Percentiles rank a stretch among this genome's conserved stretches.
Evolutionary conservation across 2,329 filamentous ascomycete species (phyloP).

Genomic region (Albophoma yamanashiensis): DNA sequence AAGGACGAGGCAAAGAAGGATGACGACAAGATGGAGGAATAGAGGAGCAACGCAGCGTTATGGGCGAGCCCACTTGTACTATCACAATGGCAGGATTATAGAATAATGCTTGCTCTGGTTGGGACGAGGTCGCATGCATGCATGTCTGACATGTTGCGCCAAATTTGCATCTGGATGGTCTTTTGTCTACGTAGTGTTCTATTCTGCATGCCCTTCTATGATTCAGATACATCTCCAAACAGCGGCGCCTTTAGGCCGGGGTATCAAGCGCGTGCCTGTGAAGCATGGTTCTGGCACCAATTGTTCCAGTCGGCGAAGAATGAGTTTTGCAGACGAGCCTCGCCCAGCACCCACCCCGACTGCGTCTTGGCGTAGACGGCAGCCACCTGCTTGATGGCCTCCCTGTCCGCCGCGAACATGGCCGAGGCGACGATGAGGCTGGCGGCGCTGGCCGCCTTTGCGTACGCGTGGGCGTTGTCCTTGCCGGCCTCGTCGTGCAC

Average conservation of each 20-base stretch:
- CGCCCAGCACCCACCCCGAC: slow-evolving; percentile 43
- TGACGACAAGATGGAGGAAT: slow-evolving; percentile 86
- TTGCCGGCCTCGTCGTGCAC: slow-evolving; percentile 59
- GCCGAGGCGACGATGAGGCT: slow-evolving; percentile 57
- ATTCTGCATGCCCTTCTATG: slow-evolving; percentile 2
- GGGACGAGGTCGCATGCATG: background rate
- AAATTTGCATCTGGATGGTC: background rate
- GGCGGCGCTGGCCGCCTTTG: slow-evolving; percentile 62
- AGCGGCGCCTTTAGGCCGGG: background rate
- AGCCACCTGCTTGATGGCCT: slow-evolving; percentile 42
- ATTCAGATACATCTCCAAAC: background rate
- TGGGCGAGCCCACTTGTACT: slow-evolving; percentile 19
- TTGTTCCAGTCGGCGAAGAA: slow-evolving; percentile 68
- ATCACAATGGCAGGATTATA: slow-evolving; percentile 24
- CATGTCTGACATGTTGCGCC: background rate
- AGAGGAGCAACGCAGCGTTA: slow-evolving; percentile 20
- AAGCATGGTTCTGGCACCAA: slow-evolving; percentile 50
- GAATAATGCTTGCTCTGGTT: slow-evolving; percentile 20
- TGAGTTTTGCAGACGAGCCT: slow-evolving; percentile 48
- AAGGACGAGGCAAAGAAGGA: slow-evolving; percentile 53
- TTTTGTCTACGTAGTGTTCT: no score
- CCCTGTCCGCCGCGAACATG: slow-evolving; percentile 44
- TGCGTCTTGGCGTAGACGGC: slow-evolving; percentile 55
- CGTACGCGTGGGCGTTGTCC: slow-evolving; percentile 59
- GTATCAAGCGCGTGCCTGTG: slow-evolving; percentile 16